A percentile compares a stretch with the other conserved stretches of the same genome.
These are phyloP conservation scores for Trichosanthes cucumerina DNA, from an alignment of 306 rosid species.

Conservation along the genomic window DNA sequence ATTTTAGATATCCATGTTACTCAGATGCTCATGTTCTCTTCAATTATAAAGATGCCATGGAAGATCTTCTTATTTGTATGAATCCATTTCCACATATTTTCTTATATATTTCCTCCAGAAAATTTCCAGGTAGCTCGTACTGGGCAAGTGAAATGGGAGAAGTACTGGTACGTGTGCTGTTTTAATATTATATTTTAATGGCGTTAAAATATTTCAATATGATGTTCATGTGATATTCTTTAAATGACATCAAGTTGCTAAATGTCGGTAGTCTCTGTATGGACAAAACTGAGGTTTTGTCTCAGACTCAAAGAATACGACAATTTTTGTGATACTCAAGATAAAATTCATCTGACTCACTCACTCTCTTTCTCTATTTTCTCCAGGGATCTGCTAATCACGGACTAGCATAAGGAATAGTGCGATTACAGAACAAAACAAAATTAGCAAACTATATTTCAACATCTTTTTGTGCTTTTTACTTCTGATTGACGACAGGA, in stretches of 20 bases:
- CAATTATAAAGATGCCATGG: background rate
- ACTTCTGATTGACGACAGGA: background rate
- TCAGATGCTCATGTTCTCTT: background rate
- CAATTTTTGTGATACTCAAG: background rate
- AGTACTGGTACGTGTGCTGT: background rate
- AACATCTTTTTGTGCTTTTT: background rate
- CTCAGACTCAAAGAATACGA: background rate
- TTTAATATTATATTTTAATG: background rate
- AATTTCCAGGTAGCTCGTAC: background rate
- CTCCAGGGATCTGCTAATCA: background rate
- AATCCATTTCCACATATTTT: background rate
- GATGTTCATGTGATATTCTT: background rate
- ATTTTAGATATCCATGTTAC: background rate
- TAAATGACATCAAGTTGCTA: background rate
- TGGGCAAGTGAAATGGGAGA: background rate
- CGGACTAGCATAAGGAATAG: conserved; percentile 7
- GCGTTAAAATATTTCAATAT: background rate
- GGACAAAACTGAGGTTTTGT: conserved; percentile 7
- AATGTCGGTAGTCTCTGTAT: background rate
- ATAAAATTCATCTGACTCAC: background rate
- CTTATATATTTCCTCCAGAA: background rate
- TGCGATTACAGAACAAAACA: background rate
- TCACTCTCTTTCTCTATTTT: background rate
- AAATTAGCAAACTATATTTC: background rate
- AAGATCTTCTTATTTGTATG: background rate